Base-by-base conservation (phyloP, 306 rosid species). In the Glycyrrhiza uralensis region DNA sequence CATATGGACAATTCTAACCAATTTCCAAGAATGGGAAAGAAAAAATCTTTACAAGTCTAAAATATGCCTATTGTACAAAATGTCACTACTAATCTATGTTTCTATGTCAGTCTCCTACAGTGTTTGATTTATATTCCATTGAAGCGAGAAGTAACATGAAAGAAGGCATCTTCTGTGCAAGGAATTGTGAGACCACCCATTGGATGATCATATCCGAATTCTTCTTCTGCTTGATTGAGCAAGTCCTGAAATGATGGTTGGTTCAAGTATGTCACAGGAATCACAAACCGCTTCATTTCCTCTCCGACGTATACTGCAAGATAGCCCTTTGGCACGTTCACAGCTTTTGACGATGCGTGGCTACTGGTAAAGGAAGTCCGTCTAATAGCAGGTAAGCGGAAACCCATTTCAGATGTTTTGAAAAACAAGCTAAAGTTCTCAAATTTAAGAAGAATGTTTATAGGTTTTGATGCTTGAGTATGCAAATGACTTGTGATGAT, bases 171-270 rank as follows among this genome's bases (percentile, higher is more conserved):
- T 57, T 68, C 71, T n/a, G 44, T 35, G 80, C 80, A 82, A 29
- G 77, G 83, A 24, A 82, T 82, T 18, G 81, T 78, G n/a, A 82
- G 83, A 1, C 75, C 80, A 0, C 80, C 86, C 80, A 78, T 78
- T 10, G 78, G 71, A 78, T 74, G 78, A 46, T 82, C 22, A 12
- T 65, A 78, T 33, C 86, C 83, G 2, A 82, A 82, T 61, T 82
- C 80, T 82, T 77, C 61, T 26, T 82, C 74, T 17, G 61, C 76
- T 15, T 60, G 77, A 72, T 61, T 59, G 20, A 78, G 7, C 66
- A 82, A 82, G 4, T 78, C 77, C 59, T 77, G 80, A 60, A 82
- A 82, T 6, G 72, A 81, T 52, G 80, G 78, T 32, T 69, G 76
- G 33, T 74, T 83, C 83, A 85, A 82, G 69, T 51, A 78, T 5